Evolutionary conservation across 805 yeast genomes (phyloP), one percentile per base, ranked within the genome.

Genomic region (Candida koratica): DNA sequence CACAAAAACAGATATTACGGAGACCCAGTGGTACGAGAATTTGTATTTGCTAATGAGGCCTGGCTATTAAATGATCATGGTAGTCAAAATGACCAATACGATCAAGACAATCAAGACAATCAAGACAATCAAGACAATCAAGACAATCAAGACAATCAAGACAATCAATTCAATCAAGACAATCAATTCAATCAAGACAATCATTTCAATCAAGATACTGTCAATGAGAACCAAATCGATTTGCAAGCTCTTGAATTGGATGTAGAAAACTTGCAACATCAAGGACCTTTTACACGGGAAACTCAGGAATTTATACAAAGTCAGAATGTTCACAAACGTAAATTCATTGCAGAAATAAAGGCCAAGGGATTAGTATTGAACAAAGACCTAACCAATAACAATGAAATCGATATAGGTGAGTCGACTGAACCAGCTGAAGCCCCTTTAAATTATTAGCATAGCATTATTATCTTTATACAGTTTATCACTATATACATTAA

Each of bases 341-440:
- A 47, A 16, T 60, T 60, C 33, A 36, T 49, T 14, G 34, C 47
- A 12, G 64, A 60, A 33, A 49, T 59, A 14, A 28, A 41, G 17
- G 33, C 43, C 11, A 54, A 48, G 35, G 60, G 60, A 2, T 30
- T 54, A 14, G 4, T 20, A 3, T 16, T 31, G 10, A 31, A 31
- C 12, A 22, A 29, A 13, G 22, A 26, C 7, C 28, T n/a, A 8
- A 35, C 18, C n/a, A 34, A 11, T 14, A 18, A 22, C 17, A 17
- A 12, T 14, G n/a, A n/a, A n/a, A n/a, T n/a, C n/a, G n/a, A n/a
- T n/a, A n/a, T n/a, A n/a, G n/a, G n/a, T n/a, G n/a, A n/a, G n/a
- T n/a, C n/a, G n/a, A n/a, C n/a, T n/a, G n/a, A n/a, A n/a, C n/a
- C n/a, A n/a, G n/a, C n/a, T n/a, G n/a, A n/a, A n/a, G n/a, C 5